phyloP scores from a whole-genome alignment of 257 asterid species.

The Solanum pimpinellifolium region DNA sequence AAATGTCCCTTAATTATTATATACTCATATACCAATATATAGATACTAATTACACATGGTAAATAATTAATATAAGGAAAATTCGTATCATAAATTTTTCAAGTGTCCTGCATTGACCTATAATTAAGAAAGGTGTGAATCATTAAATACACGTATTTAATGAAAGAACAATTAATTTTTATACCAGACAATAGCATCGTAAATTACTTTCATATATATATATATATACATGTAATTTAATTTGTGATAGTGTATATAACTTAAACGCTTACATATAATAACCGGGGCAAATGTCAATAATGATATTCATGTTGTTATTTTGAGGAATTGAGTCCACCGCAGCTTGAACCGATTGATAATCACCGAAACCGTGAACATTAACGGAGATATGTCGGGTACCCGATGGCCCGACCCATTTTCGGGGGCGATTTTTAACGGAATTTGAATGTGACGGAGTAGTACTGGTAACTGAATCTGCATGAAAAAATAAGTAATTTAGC shows the following conservation, averaged over 20 bases:
- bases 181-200: neutral
- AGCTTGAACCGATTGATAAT: slow-evolving; percentile 51
- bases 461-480: neutral
- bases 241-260: neutral
- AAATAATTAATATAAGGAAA: neutral
- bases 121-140: neutral
- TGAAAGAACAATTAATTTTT: neutral
- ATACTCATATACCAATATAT: neutral
- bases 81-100: neutral
- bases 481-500: neutral
- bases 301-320: slow-evolving; percentile 44
- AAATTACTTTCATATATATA: too few relatives aligned
- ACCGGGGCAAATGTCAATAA: slow-evolving; percentile 66
- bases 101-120: neutral
- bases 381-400: slow-evolving; percentile 62
- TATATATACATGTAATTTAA: neutral
- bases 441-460: neutral
- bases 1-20: neutral
- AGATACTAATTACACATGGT: neutral
- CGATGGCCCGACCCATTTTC: slow-evolving; percentile 60
- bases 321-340: slow-evolving; percentile 68
- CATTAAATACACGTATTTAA: neutral
- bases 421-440: slow-evolving; percentile 18
- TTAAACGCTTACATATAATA: slow-evolving; percentile 39
- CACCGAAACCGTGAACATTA: slow-evolving; percentile 56